A percentile compares a stretch with the other conserved stretches of the same genome.
Conservation (phyloP, 2,329 filamentous ascomycete genomes). For the Colletotrichum incanum region DNA sequence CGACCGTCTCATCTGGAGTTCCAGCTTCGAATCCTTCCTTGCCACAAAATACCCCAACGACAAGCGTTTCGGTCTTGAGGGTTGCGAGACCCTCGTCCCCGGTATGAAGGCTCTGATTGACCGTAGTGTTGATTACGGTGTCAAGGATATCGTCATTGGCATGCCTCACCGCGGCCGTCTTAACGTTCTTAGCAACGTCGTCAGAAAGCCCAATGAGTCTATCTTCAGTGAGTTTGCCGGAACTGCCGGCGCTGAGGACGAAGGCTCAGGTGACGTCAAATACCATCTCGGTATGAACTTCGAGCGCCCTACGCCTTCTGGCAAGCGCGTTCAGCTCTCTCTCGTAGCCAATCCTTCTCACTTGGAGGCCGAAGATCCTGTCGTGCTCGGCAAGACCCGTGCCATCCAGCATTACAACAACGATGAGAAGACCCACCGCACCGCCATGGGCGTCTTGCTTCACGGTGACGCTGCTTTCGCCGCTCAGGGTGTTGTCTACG, state of each 20-base stretch:
- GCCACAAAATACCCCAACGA: constrained; percentile 99
- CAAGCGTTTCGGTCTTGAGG: constrained; percentile 98
- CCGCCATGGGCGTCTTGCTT: constrained; percentile 94
- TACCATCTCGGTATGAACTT: constrained; percentile 99
- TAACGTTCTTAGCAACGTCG: constrained; percentile 98
- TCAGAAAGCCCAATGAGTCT: constrained; percentile 98
- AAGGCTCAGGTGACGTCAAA: constrained; percentile 98
- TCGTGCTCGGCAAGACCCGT: constrained; percentile 96
- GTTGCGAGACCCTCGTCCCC: constrained; percentile 95
- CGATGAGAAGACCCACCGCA: constrained; percentile 89
- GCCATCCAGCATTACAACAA: constrained; percentile 99
- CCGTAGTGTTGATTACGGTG: constrained; percentile 96
- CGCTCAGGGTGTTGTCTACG: constrained; percentile 96
- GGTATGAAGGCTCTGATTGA: constrained; percentile 99
- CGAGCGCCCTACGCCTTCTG: constrained; percentile 96
- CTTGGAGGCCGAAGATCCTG: constrained; percentile 97
- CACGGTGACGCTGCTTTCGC: constrained; percentile 98
- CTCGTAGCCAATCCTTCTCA: constrained; percentile 98
- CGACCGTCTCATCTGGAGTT: constrained; percentile 98
- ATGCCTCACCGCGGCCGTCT: constrained; percentile 99
- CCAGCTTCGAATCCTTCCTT: constrained; percentile 95
- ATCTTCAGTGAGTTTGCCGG: constrained; percentile 99
- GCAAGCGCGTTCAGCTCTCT: constrained; percentile 99
- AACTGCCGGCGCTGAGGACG: constrained; percentile 87
- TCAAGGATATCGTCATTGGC: constrained; percentile 99